Percentiles rank a stretch among this genome's conserved stretches.
Conservation (phyloP, 192 early-diverging fungal genomes). For the Umbelopsis isabellina region DNA sequence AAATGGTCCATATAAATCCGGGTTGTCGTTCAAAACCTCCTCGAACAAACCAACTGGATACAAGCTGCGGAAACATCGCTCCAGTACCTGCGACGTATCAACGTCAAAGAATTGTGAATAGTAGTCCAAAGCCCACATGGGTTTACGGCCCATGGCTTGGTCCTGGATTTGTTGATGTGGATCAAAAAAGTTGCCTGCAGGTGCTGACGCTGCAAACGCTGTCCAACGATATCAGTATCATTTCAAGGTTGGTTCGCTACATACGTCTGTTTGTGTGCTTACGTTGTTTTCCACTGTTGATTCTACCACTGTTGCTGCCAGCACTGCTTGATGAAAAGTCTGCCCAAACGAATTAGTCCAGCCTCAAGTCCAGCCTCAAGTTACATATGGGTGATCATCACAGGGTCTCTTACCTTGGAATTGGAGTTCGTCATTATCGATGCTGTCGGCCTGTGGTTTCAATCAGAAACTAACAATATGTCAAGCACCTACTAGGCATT, state of each 20-base stretch:
- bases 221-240: neutral
- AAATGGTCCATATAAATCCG: slow-evolving; percentile 98
- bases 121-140: slow-evolving; percentile 89
- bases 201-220: slow-evolving; percentile 10
- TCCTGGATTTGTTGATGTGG: slow-evolving; percentile 27
- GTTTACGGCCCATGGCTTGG: slow-evolving; percentile 38
- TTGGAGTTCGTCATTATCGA: slow-evolving; percentile 49
- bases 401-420: slow-evolving; percentile 43
- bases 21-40: slow-evolving; percentile 78
- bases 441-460: slow-evolving; percentile 30
- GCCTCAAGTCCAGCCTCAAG: no score
- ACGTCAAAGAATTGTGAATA: slow-evolving; percentile 94
- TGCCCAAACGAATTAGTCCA: neutral
- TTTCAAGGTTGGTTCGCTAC: neutral
- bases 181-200: slow-evolving; percentile 37
- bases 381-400: neutral
- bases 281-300: neutral
- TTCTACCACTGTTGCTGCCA: slow-evolving; percentile 26
- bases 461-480: neutral
- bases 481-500: neutral
- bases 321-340: slow-evolving; percentile 32
- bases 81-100: slow-evolving; percentile 83
- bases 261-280: neutral
- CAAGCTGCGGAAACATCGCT: slow-evolving; percentile 69
- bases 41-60: slow-evolving; percentile 77